A percentile compares a stretch with the other conserved stretches of the same genome.
These are phyloP conservation scores for Vicia villosa DNA, from an alignment of 306 rosid genomes.

Conservation along the genomic window DNA sequence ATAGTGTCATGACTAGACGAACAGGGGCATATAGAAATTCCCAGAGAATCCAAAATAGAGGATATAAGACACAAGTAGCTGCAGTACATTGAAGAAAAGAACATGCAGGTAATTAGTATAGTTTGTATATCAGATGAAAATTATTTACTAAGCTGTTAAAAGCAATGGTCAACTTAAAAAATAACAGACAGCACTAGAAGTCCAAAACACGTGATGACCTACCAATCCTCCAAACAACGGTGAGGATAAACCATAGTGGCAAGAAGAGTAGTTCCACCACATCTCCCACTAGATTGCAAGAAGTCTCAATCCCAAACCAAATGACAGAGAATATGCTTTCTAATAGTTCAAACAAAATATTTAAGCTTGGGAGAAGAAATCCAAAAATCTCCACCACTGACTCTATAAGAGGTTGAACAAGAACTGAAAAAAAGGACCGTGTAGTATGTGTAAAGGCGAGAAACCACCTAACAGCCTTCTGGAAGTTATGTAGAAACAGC, in stretches of 20 bases:
- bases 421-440: conserved; percentile 65
- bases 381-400: conserved; percentile 60
- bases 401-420: conserved; percentile 69
- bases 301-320: conserved; percentile 58
- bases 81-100: conserved; percentile 45
- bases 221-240: conserved; percentile 66
- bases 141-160: conserved; percentile 17
- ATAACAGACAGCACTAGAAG: conserved; percentile 6
- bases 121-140: conserved; percentile 15
- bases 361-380: conserved; percentile 71
- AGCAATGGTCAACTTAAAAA: conserved; percentile 15
- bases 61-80: conserved; percentile 66
- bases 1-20: conserved; percentile 51
- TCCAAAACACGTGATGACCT: conserved; percentile 47
- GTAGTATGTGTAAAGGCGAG: conserved; percentile 57
- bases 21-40: conserved; percentile 76
- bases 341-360: conserved; percentile 44
- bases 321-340: conserved; percentile 61
- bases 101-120: conserved; percentile 28
- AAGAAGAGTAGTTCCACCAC: conserved; percentile 58
- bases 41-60: conserved; percentile 67
- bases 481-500: conserved; percentile 86
- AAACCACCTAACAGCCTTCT: conserved; percentile 82
- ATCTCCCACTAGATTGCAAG: conserved; percentile 54
- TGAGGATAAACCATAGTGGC: conserved; percentile 69